A percentile compares a stretch with the other conserved stretches of the same genome.
Evolutionary conservation across 805 yeast species (phyloP).

Genomic region (Pichia cephalocereana): DNA sequence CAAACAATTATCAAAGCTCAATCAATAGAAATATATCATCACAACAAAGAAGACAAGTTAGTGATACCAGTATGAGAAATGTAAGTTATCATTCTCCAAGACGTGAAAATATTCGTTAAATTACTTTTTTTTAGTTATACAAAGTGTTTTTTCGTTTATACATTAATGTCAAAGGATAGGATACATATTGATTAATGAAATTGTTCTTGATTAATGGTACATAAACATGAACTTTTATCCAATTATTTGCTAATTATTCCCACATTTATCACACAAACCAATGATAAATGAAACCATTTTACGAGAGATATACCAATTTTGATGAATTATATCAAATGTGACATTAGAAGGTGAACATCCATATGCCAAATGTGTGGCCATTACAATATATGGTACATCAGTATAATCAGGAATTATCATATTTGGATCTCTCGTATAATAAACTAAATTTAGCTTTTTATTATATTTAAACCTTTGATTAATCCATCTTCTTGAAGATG

Average conservation of each 20-base stretch:
- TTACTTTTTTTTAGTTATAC: background rate
- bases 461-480: conserved; percentile 23
- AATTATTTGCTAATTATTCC: background rate
- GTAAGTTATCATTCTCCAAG: conserved; percentile 5
- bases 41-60: conserved; percentile 2
- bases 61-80: conserved; percentile 1
- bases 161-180: too few species aligned
- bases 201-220: too few species aligned
- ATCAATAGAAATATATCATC: conserved; percentile 1
- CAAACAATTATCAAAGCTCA: conserved; percentile 3
- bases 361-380: conserved; percentile 23
- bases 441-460: conserved; percentile 13
- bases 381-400: conserved; percentile 22
- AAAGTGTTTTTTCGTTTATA: background rate
- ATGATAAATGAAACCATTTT: conserved; percentile 21
- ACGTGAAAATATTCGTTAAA: conserved; percentile 6
- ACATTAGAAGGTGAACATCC: conserved; percentile 13
- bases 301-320: conserved; percentile 24
- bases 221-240: too few species aligned
- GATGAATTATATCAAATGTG: conserved; percentile 21
- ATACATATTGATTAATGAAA: too few species aligned
- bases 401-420: conserved; percentile 23
- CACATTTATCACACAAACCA: conserved; percentile 16
- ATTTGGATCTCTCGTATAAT: conserved; percentile 20
- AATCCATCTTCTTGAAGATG: conserved; percentile 26